Conservation (phyloP, 73 alveolate species). For the Paramecium biaurelia region DNA sequence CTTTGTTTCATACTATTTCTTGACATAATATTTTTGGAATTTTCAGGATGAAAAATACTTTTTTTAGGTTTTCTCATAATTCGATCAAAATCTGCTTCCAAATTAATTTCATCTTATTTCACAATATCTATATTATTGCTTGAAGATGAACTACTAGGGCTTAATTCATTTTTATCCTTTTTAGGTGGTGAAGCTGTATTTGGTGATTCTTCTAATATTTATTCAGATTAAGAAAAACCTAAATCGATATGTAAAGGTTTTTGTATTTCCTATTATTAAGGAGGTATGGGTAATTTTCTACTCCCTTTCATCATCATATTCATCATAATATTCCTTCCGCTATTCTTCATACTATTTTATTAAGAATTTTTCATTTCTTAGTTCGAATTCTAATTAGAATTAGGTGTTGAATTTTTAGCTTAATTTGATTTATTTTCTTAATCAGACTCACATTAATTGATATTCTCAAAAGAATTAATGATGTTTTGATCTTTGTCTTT, state of each 20-base stretch:
- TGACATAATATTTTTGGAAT: neutral
- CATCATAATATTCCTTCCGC: slow-evolving; percentile 13
- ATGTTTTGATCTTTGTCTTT: neutral
- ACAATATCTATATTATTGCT: neutral
- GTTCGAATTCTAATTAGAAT: neutral
- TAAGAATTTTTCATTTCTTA: neutral
- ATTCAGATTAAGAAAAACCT: neutral
- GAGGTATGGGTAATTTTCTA: neutral
- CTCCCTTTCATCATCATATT: slow-evolving; percentile 14
- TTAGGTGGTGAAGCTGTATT: neutral
- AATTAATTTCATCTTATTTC: neutral
- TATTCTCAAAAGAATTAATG: neutral
- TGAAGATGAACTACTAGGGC: slow-evolving; percentile 7
- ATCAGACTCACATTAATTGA: neutral
- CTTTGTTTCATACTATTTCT: neutral
- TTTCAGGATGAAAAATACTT: slow-evolving; percentile 31
- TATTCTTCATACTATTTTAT: neutral
- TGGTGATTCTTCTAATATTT: neutral
- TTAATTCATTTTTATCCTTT: neutral
- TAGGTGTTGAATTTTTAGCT: neutral
- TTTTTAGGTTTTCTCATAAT: neutral
- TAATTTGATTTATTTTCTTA: neutral
- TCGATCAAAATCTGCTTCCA: neutral
- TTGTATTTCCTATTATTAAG: neutral
- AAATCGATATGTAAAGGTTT: neutral